Base-by-base conservation (phyloP, 192 early-diverging fungal genomes). In the Coemansia javaensis region DNA sequence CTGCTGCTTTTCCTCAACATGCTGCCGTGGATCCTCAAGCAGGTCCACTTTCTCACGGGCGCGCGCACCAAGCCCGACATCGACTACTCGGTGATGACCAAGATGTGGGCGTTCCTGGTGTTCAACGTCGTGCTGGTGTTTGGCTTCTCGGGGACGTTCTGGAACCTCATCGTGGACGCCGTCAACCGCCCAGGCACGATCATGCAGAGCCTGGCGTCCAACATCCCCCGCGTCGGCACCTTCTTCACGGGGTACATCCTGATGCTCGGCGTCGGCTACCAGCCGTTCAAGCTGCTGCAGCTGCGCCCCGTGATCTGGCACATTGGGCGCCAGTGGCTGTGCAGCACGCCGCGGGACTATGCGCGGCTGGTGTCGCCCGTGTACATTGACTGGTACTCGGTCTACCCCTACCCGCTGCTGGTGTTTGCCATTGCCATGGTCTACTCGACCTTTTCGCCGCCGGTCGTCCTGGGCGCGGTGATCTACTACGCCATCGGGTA, bases 181-280 rank as follows among this genome's bases (percentile, higher is more conserved):
- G 59, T 84, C 23, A 79, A 85, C 31, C 68, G 81, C 47, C 79
- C 85, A 1, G 78, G 75, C 5, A 74, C 81, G 10, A 62, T 88
- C 1, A 67, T 84, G 41, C 66, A 80, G 33, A 66, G 73, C 9
- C 59, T 91, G 33, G 89, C 89, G 14, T 74, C 64, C 0, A 84
- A 71, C 5, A 64, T 90, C 16, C 84, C 86, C 3, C 59, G 80
- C 2, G 81, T 86, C 28, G 78, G 86, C 27, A 87, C 87, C 23
- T 88, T 88, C 60, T 91, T 89, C 64, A 78, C 88, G 30, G 87
- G 87, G 10, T 86, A 82, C 48, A 63, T 83, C 17, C 70, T 91
- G 15, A 54, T 91, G 21, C 78, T 87, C 49, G 85, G 86, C 7
- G 81, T 91, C 46, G 83, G 78, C 17, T 79, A 76, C 22, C 63